phyloP scores from a whole-genome alignment of 257 asterid genomes.

The Jaltomata sinuosa region DNA sequence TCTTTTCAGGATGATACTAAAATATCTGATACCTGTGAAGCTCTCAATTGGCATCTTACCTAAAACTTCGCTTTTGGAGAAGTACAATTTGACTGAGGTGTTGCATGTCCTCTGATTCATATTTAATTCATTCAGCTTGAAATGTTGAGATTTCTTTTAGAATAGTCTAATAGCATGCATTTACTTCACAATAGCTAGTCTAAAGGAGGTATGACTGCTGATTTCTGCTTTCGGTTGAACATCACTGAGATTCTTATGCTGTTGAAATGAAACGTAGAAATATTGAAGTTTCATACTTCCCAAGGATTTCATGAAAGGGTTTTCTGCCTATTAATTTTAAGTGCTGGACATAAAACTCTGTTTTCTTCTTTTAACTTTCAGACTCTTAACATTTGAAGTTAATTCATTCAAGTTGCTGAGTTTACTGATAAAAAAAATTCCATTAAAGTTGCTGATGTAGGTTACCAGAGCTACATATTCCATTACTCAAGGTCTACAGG shows the following conservation, averaged over 20 bases:
- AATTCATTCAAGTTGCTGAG: neutral
- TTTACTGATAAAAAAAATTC: neutral
- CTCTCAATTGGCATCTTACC: slow-evolving; percentile 88
- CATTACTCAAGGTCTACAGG: neutral
- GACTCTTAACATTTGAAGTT: neutral
- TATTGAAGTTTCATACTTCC: neutral
- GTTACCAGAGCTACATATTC: neutral
- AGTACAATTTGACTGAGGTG: slow-evolving; percentile 82
- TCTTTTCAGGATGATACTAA: slow-evolving; percentile 73
- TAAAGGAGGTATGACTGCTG: neutral
- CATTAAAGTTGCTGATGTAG: neutral
- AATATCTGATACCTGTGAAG: slow-evolving; percentile 89
- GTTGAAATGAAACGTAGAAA: neutral
- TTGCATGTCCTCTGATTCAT: slow-evolving; percentile 4
- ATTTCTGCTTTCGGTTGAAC: neutral
- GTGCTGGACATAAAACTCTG: neutral
- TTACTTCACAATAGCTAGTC: neutral
- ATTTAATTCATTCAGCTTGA: neutral
- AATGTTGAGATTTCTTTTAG: neutral
- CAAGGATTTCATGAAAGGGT: neutral
- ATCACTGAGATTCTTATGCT: neutral
- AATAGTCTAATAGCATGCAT: neutral
- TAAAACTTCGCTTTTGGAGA: slow-evolving; percentile 42
- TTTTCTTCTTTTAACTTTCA: neutral
- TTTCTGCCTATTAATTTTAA: neutral